Base-by-base conservation (phyloP, 179 eudicot species). In the Drosera spatulata region DNA sequence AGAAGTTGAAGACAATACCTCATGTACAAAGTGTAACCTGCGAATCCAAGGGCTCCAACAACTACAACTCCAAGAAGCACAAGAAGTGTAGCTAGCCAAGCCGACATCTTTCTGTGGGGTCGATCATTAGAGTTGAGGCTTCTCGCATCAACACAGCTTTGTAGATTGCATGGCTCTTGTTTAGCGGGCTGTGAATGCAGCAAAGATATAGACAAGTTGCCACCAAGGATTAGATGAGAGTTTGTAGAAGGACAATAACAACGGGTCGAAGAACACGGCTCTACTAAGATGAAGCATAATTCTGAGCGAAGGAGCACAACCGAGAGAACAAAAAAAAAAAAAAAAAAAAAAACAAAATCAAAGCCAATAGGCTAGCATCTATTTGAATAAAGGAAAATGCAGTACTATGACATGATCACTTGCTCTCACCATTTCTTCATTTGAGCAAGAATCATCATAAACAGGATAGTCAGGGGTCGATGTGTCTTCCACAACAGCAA, bases 391-490 rank as follows among this genome's bases (percentile, higher is more conserved):
- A 22, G 33, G 33, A 22, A 22, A 22, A 22, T 22, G 33, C 33
- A 22, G 33, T 22, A 22, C 33, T 22, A 22, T 22, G 33, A 22
- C 33, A 22, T 22, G 33, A 22, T 22, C 33, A 22, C 33, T 53
- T 53, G 7, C 7, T 33, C 44, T 61, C 43, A 73, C 73, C 73
- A 62, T 68, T 51, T 73, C 63, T 48, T 64, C 72, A 51, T 64
- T 22, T 22, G 62, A 64, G 43, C 73, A 73, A 2, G 8, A 62
- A 2, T 68, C 73, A 60, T 73, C 77, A 59, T 73, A 73, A 1
- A 69, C 73, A 2, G 70, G 73, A 50, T 69, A 73, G 53, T 69
- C 77, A 61, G 64, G 73, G 9, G 66, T 59, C 41, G 72, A 60
- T 0, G 72, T 72, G 11, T 63, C 69, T 58, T 72, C 65, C 11